These are phyloP conservation scores for Globisporangium heterothallicum DNA, from an alignment of 352 stramenopile genomes.

Conservation along the genomic window DNA sequence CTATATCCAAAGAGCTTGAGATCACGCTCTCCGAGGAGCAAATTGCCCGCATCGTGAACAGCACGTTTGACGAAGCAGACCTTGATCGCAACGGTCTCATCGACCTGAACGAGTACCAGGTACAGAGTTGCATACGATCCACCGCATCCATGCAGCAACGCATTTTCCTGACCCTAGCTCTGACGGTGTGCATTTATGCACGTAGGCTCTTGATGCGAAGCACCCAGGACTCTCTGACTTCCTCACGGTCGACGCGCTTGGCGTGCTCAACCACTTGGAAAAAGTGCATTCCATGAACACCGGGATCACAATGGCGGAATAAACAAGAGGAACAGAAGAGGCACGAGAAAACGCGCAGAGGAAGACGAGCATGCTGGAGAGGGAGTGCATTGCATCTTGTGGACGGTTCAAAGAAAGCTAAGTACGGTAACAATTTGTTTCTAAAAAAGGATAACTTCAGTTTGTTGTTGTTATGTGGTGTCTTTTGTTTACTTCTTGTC, in stretches of 20 bases:
- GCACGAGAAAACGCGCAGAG: neutral
- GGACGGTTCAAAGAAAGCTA: too few species aligned
- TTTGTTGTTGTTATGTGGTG: neutral
- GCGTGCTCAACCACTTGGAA: conserved; percentile 78
- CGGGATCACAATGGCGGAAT: conserved; percentile 10
- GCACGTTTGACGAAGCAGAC: conserved; percentile 81
- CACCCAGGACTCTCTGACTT: conserved; percentile 84
- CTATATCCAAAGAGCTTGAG: conserved; percentile 58
- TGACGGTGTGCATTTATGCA: neutral
- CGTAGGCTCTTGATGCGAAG: conserved; percentile 68
- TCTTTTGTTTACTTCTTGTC: conserved; percentile 37
- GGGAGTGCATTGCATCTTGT: too few species aligned
- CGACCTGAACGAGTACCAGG: conserved; percentile 78
- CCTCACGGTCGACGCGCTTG: conserved; percentile 79
- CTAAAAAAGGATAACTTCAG: conserved; percentile 2
- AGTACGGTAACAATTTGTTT: too few species aligned
- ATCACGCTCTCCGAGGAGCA: conserved; percentile 75
- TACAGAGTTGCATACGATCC: too few species aligned
- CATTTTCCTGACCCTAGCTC: too few species aligned
- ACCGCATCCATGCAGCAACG: conserved; percentile 3
- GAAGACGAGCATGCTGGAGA: too few species aligned
- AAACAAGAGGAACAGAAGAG: conserved; percentile 7
- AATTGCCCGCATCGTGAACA: conserved; percentile 73
- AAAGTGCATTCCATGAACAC: conserved; percentile 75
- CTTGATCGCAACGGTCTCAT: conserved; percentile 72